Base-by-base conservation (phyloP, 106 monocot species). In the Dendrobium officinale region DNA sequence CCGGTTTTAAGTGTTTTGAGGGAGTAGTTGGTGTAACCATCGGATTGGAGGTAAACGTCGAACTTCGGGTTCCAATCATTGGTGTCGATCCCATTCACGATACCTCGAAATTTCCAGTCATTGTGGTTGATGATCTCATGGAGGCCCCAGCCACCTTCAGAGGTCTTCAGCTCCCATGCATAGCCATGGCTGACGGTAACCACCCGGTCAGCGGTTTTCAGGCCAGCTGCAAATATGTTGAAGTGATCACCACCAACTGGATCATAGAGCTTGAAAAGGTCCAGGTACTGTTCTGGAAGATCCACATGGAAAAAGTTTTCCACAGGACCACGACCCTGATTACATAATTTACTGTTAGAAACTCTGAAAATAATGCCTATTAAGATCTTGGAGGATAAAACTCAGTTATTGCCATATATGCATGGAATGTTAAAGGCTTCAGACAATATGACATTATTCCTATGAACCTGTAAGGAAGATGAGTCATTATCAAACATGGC, bases 81-180 rank as follows among this genome's bases (percentile, higher is more conserved):
- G 0, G 89, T 81, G 61, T 97, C 96, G 9, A 96, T 85, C 11
- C 96, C 93, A 72, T 96, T 96, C 18, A 96, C 93, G 6, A 96
- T 96, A 9, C 96, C 96, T 11, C 66, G 83, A 20, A 96, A 83
- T 43, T 92, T 96, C 96, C 96, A 93, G 75, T 87, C 85, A 70
- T 81, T 89, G 19, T 89, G 80, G 18, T 85, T 90, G 64, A 97
- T 90, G 77, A 97, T 81, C 3, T 42, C 80, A 37, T 97, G 90
- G 4, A 97, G 87, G 2, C 94, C 96, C 96, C 96, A 94, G 9
- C 96, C 96, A 22, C 96, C 96, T 82, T 97, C 94, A 2, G 54
- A 11, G 59, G 96, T 92, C 82, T 92, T 94, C 4, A 97, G 66
- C 82, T 97, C 96, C 96, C 94, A 89, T 26, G 94, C 80, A 83